Base-by-base conservation (phyloP, 192 early-diverging fungal species). In the Backusella tarrabulga region DNA sequence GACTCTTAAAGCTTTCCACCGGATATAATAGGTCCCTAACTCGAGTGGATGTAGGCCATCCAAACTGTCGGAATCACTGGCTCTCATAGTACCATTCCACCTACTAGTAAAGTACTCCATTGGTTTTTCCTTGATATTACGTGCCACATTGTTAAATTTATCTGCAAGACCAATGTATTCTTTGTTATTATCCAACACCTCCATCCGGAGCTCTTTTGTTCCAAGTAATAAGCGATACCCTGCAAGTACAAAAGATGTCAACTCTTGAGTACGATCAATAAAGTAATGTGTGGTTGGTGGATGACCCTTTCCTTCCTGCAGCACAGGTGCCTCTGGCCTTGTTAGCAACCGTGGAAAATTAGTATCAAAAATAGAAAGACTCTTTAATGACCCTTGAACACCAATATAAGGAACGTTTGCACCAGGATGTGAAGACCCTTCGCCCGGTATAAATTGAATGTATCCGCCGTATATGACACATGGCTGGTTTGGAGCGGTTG, bases 401-500 rank as follows among this genome's bases (percentile, higher is more conserved):
- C 86, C 86, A 68, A 79, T 77, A 81, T 87, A 87, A 29, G 86
- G 86, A 19, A 87, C 77, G 52, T 79, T 71, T 23, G 83, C 69
- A 3, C 78, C 68, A 52, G 66, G 79, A 14, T 69, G 67, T 1
- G 71, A 36, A 23, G 75, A 40, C 42, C 77, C 29, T 32, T 76
- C 54, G 1, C 50, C 46, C 34, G 88, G 77, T 17, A 72, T 56
- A 60, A 84, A 75, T 38, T 78, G 36, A n/a, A 88, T 63, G 17
- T 52, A 88, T 3, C 87, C 87, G 70, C 86, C 84, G 68, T 86
- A 88, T 5, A 86, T 52, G 19, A 76, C 77, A 73, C 66, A 84
- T 1, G 75, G 74, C 36, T 76, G 17, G 11, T 77, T 68, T 3
- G n/a, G 23, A 32, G 66, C 19, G 38, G 78, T 76, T 23, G 68